Evolutionary conservation across 179 eudicot genomes (phyloP).

Genomic region (Carnegiea gigantea): DNA sequence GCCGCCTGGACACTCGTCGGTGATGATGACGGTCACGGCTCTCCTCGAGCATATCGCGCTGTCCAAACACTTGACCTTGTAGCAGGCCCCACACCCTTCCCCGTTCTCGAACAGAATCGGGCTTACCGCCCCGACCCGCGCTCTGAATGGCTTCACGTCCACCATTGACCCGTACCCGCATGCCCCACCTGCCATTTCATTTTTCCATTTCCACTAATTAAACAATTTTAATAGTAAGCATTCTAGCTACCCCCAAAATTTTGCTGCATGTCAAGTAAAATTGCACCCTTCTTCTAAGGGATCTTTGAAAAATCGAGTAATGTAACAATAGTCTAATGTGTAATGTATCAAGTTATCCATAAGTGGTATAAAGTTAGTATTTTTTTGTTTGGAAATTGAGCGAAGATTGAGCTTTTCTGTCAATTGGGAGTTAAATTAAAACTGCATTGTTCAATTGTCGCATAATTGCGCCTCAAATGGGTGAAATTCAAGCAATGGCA

Average conservation of each 20-base stretch:
- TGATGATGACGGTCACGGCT: slow-evolving; percentile 86
- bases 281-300: background rate
- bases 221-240: too few relatives aligned
- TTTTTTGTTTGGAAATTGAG: background rate
- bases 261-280: background rate
- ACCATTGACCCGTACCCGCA: slow-evolving; percentile 95
- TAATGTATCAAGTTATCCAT: background rate
- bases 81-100: slow-evolving; percentile 99
- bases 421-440: background rate
- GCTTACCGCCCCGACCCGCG: slow-evolving; percentile 85
- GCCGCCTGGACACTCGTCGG: slow-evolving; percentile 95
- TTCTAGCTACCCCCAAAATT: too few relatives aligned
- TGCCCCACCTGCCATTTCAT: slow-evolving; percentile 70
- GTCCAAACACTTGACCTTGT: slow-evolving; percentile 85
- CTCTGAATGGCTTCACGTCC: slow-evolving; percentile 87
- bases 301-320: background rate
- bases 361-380: background rate
- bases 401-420: background rate
- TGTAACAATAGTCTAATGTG: background rate
- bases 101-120: slow-evolving; percentile 79
- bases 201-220: background rate
- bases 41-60: slow-evolving; percentile 64
- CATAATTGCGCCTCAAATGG: slow-evolving; percentile 1
- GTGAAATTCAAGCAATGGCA: background rate
- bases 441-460: background rate